A percentile compares a stretch with the other conserved stretches of the same genome.
Conservation (phyloP, 2,329 filamentous ascomycete genomes). For the Ophiostoma triangulosporum region DNA sequence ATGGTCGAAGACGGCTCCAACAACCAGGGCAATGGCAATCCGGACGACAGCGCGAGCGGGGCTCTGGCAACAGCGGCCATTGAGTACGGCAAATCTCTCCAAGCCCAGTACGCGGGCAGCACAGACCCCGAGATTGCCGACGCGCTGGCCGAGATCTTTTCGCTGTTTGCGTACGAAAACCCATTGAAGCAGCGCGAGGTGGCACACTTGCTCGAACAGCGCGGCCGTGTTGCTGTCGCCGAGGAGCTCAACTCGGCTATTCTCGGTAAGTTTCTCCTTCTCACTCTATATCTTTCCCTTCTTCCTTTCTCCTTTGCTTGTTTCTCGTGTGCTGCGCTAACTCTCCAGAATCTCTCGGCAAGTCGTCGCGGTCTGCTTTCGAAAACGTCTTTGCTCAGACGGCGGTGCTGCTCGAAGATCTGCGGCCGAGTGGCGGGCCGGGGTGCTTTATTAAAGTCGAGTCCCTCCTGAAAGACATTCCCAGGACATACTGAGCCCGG, state of each 20-base stretch:
- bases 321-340: too few species aligned
- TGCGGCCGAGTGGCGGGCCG: slow-evolving; percentile 64
- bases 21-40: slow-evolving; percentile 13
- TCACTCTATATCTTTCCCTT: background rate
- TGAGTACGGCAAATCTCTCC: slow-evolving; percentile 64
- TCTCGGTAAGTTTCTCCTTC: slow-evolving; percentile 47
- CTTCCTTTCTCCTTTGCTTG: too few species aligned
- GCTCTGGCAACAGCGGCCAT: slow-evolving; percentile 56
- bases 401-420: slow-evolving; percentile 68
- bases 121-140: slow-evolving; percentile 55
- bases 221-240: slow-evolving; percentile 63
- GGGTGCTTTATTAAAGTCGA: slow-evolving; percentile 65
- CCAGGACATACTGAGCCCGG: slow-evolving; percentile 10
- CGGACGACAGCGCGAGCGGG: slow-evolving; percentile 20
- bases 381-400: slow-evolving; percentile 81
- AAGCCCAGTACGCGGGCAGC: slow-evolving; percentile 63
- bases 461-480: slow-evolving; percentile 34
- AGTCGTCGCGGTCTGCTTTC: slow-evolving; percentile 73
- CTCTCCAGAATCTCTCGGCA: slow-evolving; percentile 65
- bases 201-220: slow-evolving; percentile 62
- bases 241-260: slow-evolving; percentile 94
- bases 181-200: slow-evolving; percentile 62
- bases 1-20: slow-evolving; percentile 30
- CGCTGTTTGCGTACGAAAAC: slow-evolving; percentile 75
- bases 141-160: slow-evolving; percentile 72